Evolutionary conservation across 2,329 filamentous ascomycete species (phyloP).

Genomic region (Basipetospora chlamydospora): DNA sequence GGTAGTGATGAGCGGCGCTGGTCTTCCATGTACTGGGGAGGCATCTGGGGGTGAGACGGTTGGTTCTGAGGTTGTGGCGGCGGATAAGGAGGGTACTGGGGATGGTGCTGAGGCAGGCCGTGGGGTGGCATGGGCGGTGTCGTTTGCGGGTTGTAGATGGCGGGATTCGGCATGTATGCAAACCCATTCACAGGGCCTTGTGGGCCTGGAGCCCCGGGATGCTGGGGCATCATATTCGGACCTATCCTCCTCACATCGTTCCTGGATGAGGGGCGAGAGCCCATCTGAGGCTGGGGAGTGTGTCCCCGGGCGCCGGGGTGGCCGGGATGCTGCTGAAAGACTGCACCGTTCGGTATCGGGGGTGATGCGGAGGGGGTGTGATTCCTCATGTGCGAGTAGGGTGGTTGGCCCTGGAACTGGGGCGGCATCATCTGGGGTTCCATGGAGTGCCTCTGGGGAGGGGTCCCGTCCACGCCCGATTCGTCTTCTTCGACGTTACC

Average conservation of each 20-base stretch:
- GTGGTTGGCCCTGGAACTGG: constrained; percentile 51
- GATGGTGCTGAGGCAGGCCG: constrained; percentile 16
- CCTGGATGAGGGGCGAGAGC: constrained; percentile 56
- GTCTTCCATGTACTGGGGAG: constrained; percentile 63
- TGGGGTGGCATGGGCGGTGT: constrained; percentile 28
- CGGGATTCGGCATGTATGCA: constrained; percentile 71
- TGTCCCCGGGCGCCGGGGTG: constrained; percentile 43
- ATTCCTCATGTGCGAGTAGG: constrained; percentile 72
- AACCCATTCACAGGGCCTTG: constrained; percentile 52
- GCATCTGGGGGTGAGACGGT: constrained; percentile 26
- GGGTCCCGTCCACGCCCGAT: constrained; percentile 42
- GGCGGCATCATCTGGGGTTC: constrained; percentile 51
- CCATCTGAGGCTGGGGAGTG: constrained; percentile 65
- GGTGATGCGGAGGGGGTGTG: constrained; percentile 77
- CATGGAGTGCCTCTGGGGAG: constrained; percentile 49
- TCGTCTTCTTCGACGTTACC: constrained; percentile 70
- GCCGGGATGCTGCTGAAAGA: constrained; percentile 36
- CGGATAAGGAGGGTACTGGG: constrained; percentile 18
- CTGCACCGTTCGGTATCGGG: constrained; percentile 65
- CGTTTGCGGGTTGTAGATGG: constrained; percentile 63
- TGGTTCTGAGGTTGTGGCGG: constrained; percentile 11
- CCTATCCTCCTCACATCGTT: constrained; percentile 65
- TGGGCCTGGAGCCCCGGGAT: constrained; percentile 27
- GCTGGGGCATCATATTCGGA: constrained; percentile 56
- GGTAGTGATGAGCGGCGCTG: constrained; percentile 61